Percentiles rank a stretch among this genome's conserved stretches.
These are phyloP conservation scores for Casaregolazyma lundiana DNA, from an alignment of 1,139 yeast species.

Conservation along the genomic window DNA sequence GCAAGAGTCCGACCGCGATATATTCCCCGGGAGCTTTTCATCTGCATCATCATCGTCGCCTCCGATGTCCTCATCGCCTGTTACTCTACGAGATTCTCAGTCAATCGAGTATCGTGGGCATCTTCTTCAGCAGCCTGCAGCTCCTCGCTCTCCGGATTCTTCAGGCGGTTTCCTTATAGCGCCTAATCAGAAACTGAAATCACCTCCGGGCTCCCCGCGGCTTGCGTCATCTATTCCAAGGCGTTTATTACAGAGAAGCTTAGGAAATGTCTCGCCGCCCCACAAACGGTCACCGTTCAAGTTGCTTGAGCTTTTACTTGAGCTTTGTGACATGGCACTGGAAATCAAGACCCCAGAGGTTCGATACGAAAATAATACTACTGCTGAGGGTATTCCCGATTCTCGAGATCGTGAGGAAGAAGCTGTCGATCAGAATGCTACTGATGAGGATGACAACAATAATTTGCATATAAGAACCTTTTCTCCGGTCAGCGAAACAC, in stretches of 20 bases:
- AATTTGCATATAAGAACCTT: slow-evolving; percentile 25
- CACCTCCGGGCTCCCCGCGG: slow-evolving; percentile 24
- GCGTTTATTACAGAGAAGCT: slow-evolving; percentile 8
- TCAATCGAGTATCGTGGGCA: slow-evolving; percentile 56
- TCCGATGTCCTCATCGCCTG: slow-evolving; percentile 14
- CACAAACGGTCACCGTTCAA: slow-evolving; percentile 57
- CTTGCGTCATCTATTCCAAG: slow-evolving; percentile 14
- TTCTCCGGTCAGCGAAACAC: slow-evolving; percentile 68
- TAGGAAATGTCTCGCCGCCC: slow-evolving; percentile 16
- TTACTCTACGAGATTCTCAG: slow-evolving; percentile 12
- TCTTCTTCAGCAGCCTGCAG: slow-evolving; percentile 41
- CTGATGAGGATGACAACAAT: slow-evolving; percentile 21
- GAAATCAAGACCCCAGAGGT: slow-evolving; percentile 55
- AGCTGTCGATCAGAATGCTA: slow-evolving; percentile 4
- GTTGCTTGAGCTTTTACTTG: slow-evolving; percentile 56
- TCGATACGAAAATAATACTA: slow-evolving; percentile 18
- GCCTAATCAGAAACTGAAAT: slow-evolving; percentile 7
- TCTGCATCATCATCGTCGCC: slow-evolving; percentile 7
- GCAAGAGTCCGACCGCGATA: slow-evolving; percentile 7
- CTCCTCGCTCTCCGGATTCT: slow-evolving; percentile 11
- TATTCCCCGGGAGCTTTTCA: background rate
- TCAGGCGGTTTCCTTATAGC: background rate
- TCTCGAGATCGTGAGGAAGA: slow-evolving; percentile 12
- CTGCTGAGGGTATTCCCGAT: slow-evolving; percentile 23
- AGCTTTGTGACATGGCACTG: slow-evolving; percentile 72